Percentiles rank a stretch among this genome's conserved stretches.
Conservation (phyloP, 306 rosid genomes). For the Quercus aquifolioides region DNA sequence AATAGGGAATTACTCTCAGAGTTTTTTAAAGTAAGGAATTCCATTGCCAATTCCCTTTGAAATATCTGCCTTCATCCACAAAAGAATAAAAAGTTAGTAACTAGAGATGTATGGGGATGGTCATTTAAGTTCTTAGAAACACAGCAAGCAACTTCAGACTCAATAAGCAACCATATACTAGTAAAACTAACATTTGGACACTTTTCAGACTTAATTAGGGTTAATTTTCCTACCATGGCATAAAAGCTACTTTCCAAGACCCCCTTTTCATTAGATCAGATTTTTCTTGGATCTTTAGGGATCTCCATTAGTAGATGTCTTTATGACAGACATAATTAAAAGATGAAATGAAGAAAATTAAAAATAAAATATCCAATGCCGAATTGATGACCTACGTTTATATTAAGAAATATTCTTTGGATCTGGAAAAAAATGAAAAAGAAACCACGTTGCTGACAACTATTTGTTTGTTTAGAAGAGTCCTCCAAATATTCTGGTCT, state of each 20-base stretch:
- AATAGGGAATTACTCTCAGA: conserved; percentile 48
- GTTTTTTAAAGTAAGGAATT: conserved; percentile 27
- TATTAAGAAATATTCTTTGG: too few relatives aligned
- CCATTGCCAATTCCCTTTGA: conserved; percentile 49
- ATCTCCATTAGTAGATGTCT: background rate
- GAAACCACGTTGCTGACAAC: too few relatives aligned
- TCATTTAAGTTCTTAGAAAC: background rate
- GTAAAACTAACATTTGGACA: background rate
- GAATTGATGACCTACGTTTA: too few relatives aligned
- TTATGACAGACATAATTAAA: background rate
- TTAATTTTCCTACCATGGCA: background rate
- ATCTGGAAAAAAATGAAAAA: too few relatives aligned
- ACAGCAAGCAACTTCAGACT: background rate
- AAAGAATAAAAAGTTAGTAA: conserved; percentile 35
- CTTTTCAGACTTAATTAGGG: background rate
- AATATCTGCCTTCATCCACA: conserved; percentile 76
- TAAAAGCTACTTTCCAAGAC: background rate
- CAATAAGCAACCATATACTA: background rate
- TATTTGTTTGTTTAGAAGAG: too few relatives aligned
- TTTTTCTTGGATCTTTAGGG: background rate
- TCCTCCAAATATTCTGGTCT: too few relatives aligned
- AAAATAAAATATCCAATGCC: background rate
- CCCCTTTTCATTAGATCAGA: background rate
- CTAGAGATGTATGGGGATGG: background rate
- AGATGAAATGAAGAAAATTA: background rate